Base-by-base conservation (phyloP, 371 early-diverging fungal species). In the Smittium culicis region DNA sequence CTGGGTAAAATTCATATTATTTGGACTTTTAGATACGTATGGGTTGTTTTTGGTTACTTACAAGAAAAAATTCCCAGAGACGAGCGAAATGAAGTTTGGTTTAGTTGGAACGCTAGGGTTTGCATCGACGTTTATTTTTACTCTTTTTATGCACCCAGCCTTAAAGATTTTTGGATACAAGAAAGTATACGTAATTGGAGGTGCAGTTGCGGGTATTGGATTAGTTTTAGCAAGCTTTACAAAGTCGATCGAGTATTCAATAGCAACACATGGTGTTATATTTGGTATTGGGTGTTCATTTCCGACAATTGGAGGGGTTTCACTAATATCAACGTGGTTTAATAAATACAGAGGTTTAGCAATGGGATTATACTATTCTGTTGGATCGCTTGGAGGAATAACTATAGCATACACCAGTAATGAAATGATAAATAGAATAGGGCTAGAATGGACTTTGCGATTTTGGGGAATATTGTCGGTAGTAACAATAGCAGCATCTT, bases 231-330 rank as follows among this genome's bases (percentile, higher is more conserved):
- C 60, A 29, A 29, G 30, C 30, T 59, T 59, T 59, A 59, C 30
- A 27, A 59, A 16, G 5, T 11, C 11, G 14, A 5, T 59, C 16
- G 16, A 32, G 5, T 32, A 59, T 16, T 59, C 60, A 11, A 32
- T 84, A 68, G 71, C 83, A 5, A 79, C 86, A 3, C 88, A 87
- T 63, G 89, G 85, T 1, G 56, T 85, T 32, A 66, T 85, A 0
- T 83, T 78, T 68, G 85, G 85, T 3, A 30, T 78, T 27, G 80
- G 81, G 11, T 68, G 71, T 1, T 70, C 77, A 54, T 62, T 85
- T 27, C 67, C 76, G 1, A 81, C 77, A 69, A 73, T 83, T 28
- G 79, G 81, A 0, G 77, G 77, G 28, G 73, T 82, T 0, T 68
- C 76, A 3, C 71, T 79, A 5, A 75, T 78, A 0, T 54, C 77